A percentile compares a stretch with the other conserved stretches of the same genome.
Evolutionary conservation across 1,139 yeast genomes (phyloP).

Genomic region (Suhomyces choctaworum): DNA sequence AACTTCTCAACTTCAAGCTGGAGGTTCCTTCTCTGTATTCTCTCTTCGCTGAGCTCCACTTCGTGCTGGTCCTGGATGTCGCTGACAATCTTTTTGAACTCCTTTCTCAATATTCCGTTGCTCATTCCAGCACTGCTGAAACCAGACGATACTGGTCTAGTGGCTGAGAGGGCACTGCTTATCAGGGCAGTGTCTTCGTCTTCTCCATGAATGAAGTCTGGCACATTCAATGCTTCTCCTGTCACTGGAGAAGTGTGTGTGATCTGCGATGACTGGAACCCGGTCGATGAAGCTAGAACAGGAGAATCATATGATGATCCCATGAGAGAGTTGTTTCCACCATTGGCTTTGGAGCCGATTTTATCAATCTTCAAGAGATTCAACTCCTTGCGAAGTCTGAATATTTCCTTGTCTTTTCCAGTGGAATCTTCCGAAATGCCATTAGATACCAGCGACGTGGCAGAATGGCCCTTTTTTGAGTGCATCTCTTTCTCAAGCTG

Average conservation of each 20-base stretch:
- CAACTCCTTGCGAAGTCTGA: conserved; percentile 48
- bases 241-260: conserved; percentile 29
- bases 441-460: not conserved
- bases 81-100: conserved; percentile 66
- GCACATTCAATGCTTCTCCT: conserved; percentile 18
- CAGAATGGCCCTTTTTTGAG: conserved; percentile 1
- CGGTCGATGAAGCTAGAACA: conserved; percentile 14
- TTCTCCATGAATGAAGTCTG: conserved; percentile 14
- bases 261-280: conserved; percentile 8
- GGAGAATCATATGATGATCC: conserved; percentile 13
- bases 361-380: conserved; percentile 51
- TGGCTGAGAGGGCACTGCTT: conserved; percentile 15
- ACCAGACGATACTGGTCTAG: conserved; percentile 21
- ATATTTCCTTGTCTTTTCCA: conserved; percentile 48
- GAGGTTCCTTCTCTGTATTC: conserved; percentile 53
- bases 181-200: conserved; percentile 21
- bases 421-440: conserved; percentile 20
- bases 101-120: conserved; percentile 59
- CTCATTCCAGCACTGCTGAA: conserved; percentile 22
- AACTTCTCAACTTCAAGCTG: conserved; percentile 33
- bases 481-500: conserved; percentile 44
- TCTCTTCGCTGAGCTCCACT: conserved; percentile 57
- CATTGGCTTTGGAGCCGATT: conserved; percentile 33
- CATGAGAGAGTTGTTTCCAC: conserved; percentile 8
- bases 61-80: conserved; percentile 66